Evolutionary conservation across 2,329 filamentous ascomycete genomes (phyloP).

Genomic region (Hypoxylon sp.): DNA sequence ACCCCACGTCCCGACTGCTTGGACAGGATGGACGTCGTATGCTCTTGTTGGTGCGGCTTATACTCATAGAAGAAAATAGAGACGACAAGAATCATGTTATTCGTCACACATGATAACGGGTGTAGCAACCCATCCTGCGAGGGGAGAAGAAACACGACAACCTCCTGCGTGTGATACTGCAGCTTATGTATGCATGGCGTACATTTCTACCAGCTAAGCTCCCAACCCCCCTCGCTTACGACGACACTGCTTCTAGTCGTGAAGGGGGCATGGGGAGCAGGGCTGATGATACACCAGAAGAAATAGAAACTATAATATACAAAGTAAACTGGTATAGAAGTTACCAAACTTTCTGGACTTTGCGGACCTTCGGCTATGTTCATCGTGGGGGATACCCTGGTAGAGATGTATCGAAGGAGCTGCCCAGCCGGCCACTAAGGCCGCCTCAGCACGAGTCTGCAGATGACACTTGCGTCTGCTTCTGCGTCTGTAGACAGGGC

Average conservation of each 20-base stretch:
- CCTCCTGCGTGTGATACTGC: slow-evolving; percentile 30
- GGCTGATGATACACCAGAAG: slow-evolving; percentile 7
- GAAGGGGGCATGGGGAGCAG: slow-evolving; percentile 2
- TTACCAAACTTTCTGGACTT: slow-evolving; percentile 16
- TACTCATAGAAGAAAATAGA: too few relatives aligned
- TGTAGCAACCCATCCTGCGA: slow-evolving; percentile 12
- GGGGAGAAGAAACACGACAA: slow-evolving; percentile 6
- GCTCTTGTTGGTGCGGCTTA: too few relatives aligned
- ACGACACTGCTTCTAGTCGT: slow-evolving; percentile 1
- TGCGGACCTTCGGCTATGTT: slow-evolving; percentile 11
- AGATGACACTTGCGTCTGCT: too few relatives aligned
- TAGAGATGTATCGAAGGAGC: slow-evolving; percentile 28
- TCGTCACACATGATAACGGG: slow-evolving; percentile 5
- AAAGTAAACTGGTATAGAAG: slow-evolving; percentile 13
- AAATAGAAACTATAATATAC: slow-evolving; percentile 8
- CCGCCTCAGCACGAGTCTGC: too few relatives aligned
- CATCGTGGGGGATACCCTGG: slow-evolving; percentile 27
- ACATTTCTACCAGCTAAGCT: slow-evolving; percentile 1
- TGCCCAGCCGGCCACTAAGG: slow-evolving; percentile 24
- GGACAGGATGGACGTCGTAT: slow-evolving; percentile 20
- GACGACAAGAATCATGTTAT: slow-evolving; percentile 11
- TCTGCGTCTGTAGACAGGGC: too few relatives aligned
- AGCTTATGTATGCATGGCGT: slow-evolving; percentile 29
- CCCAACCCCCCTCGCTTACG: slow-evolving; percentile 24
- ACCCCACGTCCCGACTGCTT: slow-evolving; percentile 28